Evolutionary conservation across 495 filamentous ascomycete genomes (phyloP).

Genomic region (Aspergillus cavernicola): DNA sequence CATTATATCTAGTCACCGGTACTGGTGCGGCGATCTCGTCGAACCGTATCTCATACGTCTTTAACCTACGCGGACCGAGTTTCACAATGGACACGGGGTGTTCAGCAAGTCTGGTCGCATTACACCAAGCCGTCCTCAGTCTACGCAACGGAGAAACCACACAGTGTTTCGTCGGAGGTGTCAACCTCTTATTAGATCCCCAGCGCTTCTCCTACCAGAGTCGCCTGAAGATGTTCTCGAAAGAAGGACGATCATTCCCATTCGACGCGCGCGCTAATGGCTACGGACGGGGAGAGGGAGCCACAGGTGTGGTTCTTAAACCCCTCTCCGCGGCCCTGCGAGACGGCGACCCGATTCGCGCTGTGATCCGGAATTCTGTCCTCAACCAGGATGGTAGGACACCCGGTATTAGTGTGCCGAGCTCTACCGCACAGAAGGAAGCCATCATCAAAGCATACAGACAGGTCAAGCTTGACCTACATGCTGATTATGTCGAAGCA

Average conservation of each 20-base stretch:
- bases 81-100: constrained; percentile 53
- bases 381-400: constrained; percentile 14
- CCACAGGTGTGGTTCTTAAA: constrained; percentile 12
- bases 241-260: constrained; percentile 10
- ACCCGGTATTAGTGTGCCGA: constrained; percentile 11
- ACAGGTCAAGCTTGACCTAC: constrained; percentile 10
- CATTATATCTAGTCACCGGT: constrained; percentile 33
- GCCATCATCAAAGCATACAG: constrained; percentile 8
- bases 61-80: constrained; percentile 40
- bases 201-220: constrained; percentile 10
- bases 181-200: constrained; percentile 30
- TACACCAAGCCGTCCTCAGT: constrained; percentile 47
- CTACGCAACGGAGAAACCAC: constrained; percentile 39
- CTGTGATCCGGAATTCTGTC: constrained; percentile 48
- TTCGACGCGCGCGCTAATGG: constrained; percentile 14
- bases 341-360: constrained; percentile 56
- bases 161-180: constrained; percentile 35
- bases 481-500: constrained; percentile 12
- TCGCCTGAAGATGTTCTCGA: constrained; percentile 11
- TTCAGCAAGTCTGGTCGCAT: constrained; percentile 44
- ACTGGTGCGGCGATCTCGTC: constrained; percentile 35
- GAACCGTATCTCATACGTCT: constrained; percentile 43
- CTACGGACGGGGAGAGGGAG: constrained; percentile 15
- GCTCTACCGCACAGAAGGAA: constrained; percentile 9
- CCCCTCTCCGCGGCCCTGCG: constrained; percentile 11